phyloP scores from a whole-genome alignment of 2,329 filamentous ascomycete genomes.

The Aspergillus spinulosporus region DNA sequence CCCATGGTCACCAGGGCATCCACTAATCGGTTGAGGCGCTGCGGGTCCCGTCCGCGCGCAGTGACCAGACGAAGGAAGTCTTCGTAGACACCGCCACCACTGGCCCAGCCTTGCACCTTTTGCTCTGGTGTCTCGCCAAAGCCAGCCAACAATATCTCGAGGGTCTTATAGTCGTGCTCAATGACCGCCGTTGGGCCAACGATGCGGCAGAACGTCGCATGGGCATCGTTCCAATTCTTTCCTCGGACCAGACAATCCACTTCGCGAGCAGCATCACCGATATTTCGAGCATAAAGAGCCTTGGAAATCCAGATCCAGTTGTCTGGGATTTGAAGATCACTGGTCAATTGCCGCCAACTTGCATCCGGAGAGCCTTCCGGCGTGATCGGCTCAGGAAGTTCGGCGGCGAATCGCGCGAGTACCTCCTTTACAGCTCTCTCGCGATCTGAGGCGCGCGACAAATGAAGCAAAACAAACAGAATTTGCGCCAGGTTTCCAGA shows the following conservation, averaged over 20 bases:
- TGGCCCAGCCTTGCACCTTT: constrained; percentile 70
- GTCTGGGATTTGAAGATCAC: constrained; percentile 68
- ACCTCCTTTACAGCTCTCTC: constrained; percentile 70
- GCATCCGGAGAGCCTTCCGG: constrained; percentile 43
- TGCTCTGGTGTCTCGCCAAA: constrained; percentile 65
- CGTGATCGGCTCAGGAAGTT: constrained; percentile 60
- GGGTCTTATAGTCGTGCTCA: constrained; percentile 71
- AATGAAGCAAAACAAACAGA: constrained; percentile 74
- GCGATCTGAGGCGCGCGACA: constrained; percentile 64
- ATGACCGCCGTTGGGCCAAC: constrained; percentile 83
- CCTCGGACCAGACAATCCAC: constrained; percentile 79
- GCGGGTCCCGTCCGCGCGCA: constrained; percentile 42
- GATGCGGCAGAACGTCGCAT: constrained; percentile 74
- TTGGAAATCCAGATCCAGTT: constrained; percentile 86
- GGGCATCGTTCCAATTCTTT: constrained; percentile 74
- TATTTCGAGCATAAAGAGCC: constrained; percentile 75
- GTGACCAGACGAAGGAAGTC: constrained; percentile 58
- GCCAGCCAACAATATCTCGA: constrained; percentile 68
- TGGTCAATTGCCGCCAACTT: constrained; percentile 61
- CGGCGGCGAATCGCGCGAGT: constrained; percentile 68
- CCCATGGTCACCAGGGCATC: constrained; percentile 49
- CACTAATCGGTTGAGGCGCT: constrained; percentile 47
- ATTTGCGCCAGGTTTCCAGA: constrained; percentile 69
- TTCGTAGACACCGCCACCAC: constrained; percentile 77
- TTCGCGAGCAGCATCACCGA: constrained; percentile 68